A percentile compares a stretch with the other conserved stretches of the same genome.
Conservation (phyloP, 2,329 filamentous ascomycete species). For the Scedosporium apiospermum region DNA sequence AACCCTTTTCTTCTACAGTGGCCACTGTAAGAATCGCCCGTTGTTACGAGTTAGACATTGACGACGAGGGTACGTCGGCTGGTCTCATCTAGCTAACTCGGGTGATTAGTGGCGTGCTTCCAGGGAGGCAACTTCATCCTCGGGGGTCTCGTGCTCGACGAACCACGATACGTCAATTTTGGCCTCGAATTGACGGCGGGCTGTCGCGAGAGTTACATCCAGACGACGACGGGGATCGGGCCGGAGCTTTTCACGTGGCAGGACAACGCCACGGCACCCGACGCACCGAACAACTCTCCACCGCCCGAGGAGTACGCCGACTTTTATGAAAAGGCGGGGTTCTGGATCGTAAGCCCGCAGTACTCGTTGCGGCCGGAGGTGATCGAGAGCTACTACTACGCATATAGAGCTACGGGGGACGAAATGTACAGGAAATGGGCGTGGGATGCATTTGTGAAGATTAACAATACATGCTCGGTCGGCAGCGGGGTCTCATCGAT, state of each 20-base stretch:
- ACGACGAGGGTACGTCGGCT: not conserved
- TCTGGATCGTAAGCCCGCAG: constrained; percentile 51
- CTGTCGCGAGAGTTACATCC: constrained; percentile 65
- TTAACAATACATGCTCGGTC: constrained; percentile 53
- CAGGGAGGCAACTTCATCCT: constrained; percentile 79
- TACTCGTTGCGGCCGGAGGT: constrained; percentile 75
- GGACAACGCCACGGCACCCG: constrained; percentile 24
- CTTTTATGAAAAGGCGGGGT: constrained; percentile 61
- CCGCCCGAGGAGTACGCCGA: constrained; percentile 34
- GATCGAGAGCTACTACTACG: constrained; percentile 79
- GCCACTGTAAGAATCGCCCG: constrained; percentile 31
- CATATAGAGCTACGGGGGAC: constrained; percentile 70
- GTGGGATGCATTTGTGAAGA: constrained; percentile 65
- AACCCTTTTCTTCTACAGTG: constrained; percentile 32
- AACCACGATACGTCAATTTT: constrained; percentile 60
- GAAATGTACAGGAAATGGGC: constrained; percentile 73
- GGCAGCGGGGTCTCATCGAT: constrained; percentile 60
- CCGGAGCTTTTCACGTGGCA: constrained; percentile 64
- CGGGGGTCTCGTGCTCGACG: constrained; percentile 59
- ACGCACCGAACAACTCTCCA: constrained; percentile 27
- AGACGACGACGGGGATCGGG: constrained; percentile 63
- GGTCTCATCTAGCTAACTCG: not conserved
- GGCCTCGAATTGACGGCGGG: constrained; percentile 62
- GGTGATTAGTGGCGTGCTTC: constrained; percentile 62
- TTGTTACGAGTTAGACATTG: not conserved